These are phyloP conservation scores for Chlamydomonas sphaeroides DNA, from an alignment of 139 green algal genomes.

Conservation along the genomic window DNA sequence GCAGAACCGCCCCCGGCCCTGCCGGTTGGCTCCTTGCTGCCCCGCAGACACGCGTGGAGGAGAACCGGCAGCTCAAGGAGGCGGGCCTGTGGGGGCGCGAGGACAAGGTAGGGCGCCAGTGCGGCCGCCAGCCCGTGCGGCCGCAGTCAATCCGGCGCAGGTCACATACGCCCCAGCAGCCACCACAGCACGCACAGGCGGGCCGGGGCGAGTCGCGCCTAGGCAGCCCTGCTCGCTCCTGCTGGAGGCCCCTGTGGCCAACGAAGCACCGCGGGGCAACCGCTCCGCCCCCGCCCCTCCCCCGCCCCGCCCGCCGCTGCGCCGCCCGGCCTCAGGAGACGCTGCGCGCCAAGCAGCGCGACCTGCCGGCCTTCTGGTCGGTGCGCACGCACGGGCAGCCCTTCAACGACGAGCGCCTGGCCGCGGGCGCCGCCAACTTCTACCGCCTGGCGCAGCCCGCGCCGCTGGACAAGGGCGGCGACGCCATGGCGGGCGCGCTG, in stretches of 20 bases:
- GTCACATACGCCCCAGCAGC: no score
- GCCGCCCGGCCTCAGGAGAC: background rate
- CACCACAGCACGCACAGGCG: no score
- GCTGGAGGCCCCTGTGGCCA: no score
- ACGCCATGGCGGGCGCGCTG: background rate
- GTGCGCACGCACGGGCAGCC: slow-evolving; percentile 58
- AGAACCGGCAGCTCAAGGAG: slow-evolving; percentile 54
- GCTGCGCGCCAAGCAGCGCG: slow-evolving; percentile 39
- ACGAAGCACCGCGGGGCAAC: background rate
- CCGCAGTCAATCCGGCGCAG: no score
- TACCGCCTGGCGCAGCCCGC: slow-evolving; percentile 45
- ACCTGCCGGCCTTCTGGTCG: slow-evolving; percentile 68
- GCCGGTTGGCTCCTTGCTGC: no score
- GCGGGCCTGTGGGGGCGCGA: slow-evolving; percentile 56
- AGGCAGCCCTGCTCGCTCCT: no score
- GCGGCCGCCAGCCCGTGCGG: no score
- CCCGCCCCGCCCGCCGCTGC: background rate
- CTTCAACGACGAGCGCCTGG: slow-evolving; percentile 60
- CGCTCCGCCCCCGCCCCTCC: background rate
- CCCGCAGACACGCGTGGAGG: slow-evolving; percentile 58
- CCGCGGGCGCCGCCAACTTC: slow-evolving; percentile 44
- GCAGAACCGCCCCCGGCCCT: no score
- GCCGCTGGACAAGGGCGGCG: slow-evolving; percentile 1
- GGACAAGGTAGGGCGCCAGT: background rate
- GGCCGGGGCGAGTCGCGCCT: no score